A percentile compares a stretch with the other conserved stretches of the same genome.
Evolutionary conservation across 73 alveolate species (phyloP).

Genomic region (Blepharisma stoltei): DNA sequence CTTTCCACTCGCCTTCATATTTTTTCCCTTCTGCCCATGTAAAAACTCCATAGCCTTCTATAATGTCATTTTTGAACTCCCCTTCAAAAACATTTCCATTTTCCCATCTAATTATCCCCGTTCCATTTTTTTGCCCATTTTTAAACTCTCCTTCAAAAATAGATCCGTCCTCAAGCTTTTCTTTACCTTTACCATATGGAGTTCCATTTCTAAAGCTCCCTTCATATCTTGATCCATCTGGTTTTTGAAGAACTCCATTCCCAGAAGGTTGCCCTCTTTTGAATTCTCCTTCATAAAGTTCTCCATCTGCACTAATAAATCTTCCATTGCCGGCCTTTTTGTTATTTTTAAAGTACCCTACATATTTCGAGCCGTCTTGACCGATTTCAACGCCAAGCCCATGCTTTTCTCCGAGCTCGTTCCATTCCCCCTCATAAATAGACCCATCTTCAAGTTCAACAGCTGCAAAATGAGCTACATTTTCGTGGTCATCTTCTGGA

Average conservation of each 20-base stretch:
- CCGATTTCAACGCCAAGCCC: slow-evolving; percentile 3
- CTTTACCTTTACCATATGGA: slow-evolving; percentile 9
- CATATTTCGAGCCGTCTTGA: slow-evolving; percentile 10
- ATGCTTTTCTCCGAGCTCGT: neutral
- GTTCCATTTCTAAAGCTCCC: neutral
- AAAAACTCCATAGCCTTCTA: slow-evolving; percentile 47
- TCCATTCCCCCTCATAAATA: slow-evolving; percentile 15
- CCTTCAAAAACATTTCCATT: slow-evolving; percentile 35
- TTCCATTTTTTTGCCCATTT: neutral
- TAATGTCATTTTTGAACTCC: slow-evolving; percentile 40
- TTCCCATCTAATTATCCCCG: neutral
- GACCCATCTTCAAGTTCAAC: neutral
- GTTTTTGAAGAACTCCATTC: neutral
- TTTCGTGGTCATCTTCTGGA: too few relatives aligned
- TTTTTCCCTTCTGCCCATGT: slow-evolving; percentile 37
- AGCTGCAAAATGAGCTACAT: too few relatives aligned
- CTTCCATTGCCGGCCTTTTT: neutral
- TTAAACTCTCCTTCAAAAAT: slow-evolving; percentile 1
- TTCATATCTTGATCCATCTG: neutral
- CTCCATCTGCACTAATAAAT: neutral
- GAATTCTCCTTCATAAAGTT: neutral
- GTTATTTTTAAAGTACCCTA: slow-evolving; percentile 9
- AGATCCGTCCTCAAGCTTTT: neutral
- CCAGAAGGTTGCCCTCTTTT: neutral
- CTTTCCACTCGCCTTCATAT: slow-evolving; percentile 46